Percentiles rank a stretch among this genome's conserved stretches.
Evolutionary conservation across 768 basidiomycete species (phyloP).

Genomic region (Termitomyces sp.): DNA sequence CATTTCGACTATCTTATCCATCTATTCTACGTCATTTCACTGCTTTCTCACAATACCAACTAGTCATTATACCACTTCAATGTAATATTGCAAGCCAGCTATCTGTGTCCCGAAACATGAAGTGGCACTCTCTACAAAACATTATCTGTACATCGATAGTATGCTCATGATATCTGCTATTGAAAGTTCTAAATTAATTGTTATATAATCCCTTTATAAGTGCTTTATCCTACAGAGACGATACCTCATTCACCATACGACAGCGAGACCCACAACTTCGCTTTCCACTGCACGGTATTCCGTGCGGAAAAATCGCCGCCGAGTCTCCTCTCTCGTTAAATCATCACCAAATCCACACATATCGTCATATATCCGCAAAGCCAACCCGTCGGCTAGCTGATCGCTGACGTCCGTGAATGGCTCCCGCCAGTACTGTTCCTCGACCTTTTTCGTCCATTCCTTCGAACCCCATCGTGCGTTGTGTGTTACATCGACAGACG

Average conservation of each 20-base stretch:
- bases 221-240: not conserved
- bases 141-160: not conserved
- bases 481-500: slow-evolving; percentile 18
- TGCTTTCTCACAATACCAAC: not conserved
- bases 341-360: slow-evolving; percentile 28
- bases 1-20: slow-evolving; percentile 1
- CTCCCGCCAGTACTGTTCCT: slow-evolving; percentile 74
- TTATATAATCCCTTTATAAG: not conserved
- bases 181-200: not conserved
- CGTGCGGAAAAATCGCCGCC: slow-evolving; percentile 61
- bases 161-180: not conserved
- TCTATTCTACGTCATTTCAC: not conserved
- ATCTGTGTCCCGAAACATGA: not conserved
- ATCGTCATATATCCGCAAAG: slow-evolving; percentile 22
- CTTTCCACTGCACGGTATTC: slow-evolving; percentile 82
- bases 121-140: not conserved
- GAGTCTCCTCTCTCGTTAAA: slow-evolving; percentile 31
- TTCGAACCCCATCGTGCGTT: slow-evolving; percentile 76
- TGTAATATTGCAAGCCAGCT: not conserved
- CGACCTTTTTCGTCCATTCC: slow-evolving; percentile 78
- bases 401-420: not conserved
- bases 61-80: not conserved
- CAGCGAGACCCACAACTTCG: slow-evolving; percentile 72
- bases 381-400: slow-evolving; percentile 30
- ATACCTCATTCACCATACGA: slow-evolving; percentile 50